These are phyloP conservation scores for Prunella vulgaris DNA, from an alignment of 257 asterid genomes.

Conservation along the genomic window DNA sequence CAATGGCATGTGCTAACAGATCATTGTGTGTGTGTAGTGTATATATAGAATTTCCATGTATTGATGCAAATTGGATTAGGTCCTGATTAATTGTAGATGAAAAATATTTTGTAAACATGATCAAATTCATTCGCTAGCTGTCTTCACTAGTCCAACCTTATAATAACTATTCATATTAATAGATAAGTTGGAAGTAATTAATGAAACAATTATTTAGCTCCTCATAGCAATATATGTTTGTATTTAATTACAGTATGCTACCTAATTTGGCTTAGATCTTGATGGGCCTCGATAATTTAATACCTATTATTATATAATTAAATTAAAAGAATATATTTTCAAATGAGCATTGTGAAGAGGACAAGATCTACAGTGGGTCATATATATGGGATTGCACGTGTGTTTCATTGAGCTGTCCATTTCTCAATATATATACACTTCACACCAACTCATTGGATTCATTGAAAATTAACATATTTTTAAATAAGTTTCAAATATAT, in stretches of 20 bases:
- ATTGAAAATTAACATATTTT: too few species aligned
- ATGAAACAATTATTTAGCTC: not conserved
- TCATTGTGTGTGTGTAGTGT: not conserved
- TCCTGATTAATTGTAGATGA: too few species aligned
- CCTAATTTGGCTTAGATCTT: not conserved
- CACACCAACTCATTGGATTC: conserved; percentile 10
- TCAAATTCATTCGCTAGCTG: not conserved
- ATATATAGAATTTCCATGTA: not conserved
- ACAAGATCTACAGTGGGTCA: conserved; percentile 18
- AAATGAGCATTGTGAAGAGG: not conserved
- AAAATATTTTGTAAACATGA: not conserved
- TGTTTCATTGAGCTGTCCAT: conserved; percentile 21
- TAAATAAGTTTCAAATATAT: too few species aligned
- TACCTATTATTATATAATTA: not conserved
- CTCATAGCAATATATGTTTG: not conserved
- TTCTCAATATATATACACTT: not conserved
- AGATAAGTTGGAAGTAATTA: not conserved
- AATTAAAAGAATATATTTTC: not conserved
- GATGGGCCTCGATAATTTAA: not conserved
- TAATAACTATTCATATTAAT: not conserved
- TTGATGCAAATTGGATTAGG: not conserved
- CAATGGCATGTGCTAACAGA: not conserved
- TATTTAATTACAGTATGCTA: not conserved
- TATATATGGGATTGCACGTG: conserved; percentile 16
- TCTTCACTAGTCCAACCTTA: not conserved